Percentiles rank a stretch among this genome's conserved stretches.
Conservation (phyloP, 495 filamentous ascomycete species). For the Neurospora sp. region DNA sequence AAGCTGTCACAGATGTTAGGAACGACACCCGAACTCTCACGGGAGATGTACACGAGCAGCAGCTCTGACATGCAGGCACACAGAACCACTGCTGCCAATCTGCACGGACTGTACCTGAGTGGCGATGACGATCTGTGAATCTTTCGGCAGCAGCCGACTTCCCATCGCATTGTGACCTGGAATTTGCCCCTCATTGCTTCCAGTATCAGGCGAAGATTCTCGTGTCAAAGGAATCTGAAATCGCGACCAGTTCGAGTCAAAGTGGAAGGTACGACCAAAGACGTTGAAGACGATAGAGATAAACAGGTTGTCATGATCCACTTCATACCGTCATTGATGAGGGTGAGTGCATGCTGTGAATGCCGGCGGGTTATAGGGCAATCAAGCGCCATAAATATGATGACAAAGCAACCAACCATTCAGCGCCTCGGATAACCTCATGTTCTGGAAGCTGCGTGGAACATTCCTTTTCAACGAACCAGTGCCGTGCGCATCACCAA, state of each 20-base stretch:
- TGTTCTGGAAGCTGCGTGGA: background rate
- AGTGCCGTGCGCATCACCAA: background rate
- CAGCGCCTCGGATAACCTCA: background rate
- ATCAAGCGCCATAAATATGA: background rate
- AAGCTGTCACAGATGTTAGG: background rate
- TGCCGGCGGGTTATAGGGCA: background rate
- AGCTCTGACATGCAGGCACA: background rate
- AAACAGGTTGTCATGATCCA: background rate
- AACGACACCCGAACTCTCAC: background rate
- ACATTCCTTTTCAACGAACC: background rate
- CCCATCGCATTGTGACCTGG: background rate
- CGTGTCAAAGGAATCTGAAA: background rate
- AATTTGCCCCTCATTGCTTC: background rate
- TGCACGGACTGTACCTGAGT: background rate
- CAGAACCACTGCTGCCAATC: background rate
- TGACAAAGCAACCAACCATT: background rate
- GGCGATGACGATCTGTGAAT: background rate
- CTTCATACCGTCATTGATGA: background rate
- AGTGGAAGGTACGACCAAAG: background rate
- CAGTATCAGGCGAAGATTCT: background rate
- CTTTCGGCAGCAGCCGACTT: background rate
- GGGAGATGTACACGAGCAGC: background rate
- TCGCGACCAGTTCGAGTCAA: background rate
- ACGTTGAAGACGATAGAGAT: background rate
- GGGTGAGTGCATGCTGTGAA: background rate